Base-by-base conservation (phyloP, 257 asterid species). In the Perilla frutescens region DNA sequence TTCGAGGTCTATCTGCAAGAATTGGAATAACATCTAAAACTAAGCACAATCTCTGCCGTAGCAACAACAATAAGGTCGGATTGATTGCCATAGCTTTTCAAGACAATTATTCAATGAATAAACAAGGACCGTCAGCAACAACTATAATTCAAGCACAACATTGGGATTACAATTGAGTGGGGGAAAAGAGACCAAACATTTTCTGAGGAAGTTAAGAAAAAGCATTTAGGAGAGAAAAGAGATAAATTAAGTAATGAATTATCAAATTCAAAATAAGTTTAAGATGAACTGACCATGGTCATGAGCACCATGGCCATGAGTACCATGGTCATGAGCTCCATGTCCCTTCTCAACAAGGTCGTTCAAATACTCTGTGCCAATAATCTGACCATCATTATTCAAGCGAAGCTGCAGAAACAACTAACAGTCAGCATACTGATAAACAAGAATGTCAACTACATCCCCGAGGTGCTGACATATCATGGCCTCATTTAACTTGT, bases 291-390 rank as follows among this genome's bases (percentile, higher is more conserved):
- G 73, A 94, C 99, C 97, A 83, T 94, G 95, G 62, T 88, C 90
- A 82, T 90, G 96, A 65, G 72, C 77, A 64, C 83, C 63, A 81
- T 89, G 91, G 68, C 77, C 97, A 88, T 90, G 91, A 58, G 68
- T 76, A 67, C 85, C 57, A 80, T 94, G 95, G 62, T 88, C 90
- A 82, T 90, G 96, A 65, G 72, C 79, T 61, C 83, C 63, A 81
- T 89, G 91, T 67, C 77, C 97, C 89, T 90, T 91, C 89, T 94
- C 99, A 72, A 91, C 99, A 67, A 94, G 97, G 83, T 94, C 97
- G 2, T 96, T 87, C 64, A 94, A 34, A 84, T 90, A 94, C 78
- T 94, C 99, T 51, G 99, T 87, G 76, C 99, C 99, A 77, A 84
- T 84, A 69, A 94, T 90, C 65, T 77, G 79, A 64, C 99, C 96